These are phyloP conservation scores for Alternaria triticimaculans DNA, from an alignment of 2,329 filamentous ascomycete species.

Conservation along the genomic window DNA sequence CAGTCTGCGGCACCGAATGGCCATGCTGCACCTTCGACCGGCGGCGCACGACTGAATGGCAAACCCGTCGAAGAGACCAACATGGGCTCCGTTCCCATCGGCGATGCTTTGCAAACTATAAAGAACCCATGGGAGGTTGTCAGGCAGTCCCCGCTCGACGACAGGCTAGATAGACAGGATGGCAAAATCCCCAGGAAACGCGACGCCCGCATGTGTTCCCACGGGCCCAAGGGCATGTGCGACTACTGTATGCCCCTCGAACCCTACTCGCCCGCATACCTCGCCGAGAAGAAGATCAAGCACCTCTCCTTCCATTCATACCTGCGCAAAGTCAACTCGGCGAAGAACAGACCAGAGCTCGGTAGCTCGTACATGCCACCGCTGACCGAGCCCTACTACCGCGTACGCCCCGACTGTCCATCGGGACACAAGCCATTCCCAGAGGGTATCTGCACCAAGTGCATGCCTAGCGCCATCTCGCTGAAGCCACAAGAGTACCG, in stretches of 20 bases:
- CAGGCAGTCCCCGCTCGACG: slow-evolving; percentile 84
- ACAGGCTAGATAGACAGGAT: slow-evolving; percentile 82
- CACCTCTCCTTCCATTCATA: slow-evolving; percentile 96
- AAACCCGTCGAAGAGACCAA: slow-evolving; percentile 74
- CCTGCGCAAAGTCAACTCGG: slow-evolving; percentile 91
- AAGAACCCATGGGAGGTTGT: slow-evolving; percentile 95
- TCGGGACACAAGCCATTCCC: slow-evolving; percentile 94
- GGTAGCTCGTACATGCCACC: slow-evolving; percentile 96
- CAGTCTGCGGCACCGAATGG: slow-evolving; percentile 60
- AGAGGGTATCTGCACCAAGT: slow-evolving; percentile 97
- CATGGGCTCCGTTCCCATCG: slow-evolving; percentile 66
- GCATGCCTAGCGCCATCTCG: slow-evolving; percentile 95
- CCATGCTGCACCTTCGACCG: slow-evolving; percentile 41
- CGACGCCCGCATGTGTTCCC: slow-evolving; percentile 88
- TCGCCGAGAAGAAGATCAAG: slow-evolving; percentile 97
- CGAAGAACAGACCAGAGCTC: slow-evolving; percentile 94
- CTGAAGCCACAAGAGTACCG: slow-evolving; percentile 92
- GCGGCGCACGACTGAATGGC: slow-evolving; percentile 75
- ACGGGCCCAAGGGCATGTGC: slow-evolving; percentile 97
- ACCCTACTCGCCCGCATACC: slow-evolving; percentile 86
- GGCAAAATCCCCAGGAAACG: slow-evolving; percentile 83
- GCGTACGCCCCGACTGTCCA: slow-evolving; percentile 87
- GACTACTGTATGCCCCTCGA: slow-evolving; percentile 98
- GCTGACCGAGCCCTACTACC: slow-evolving; percentile 88
- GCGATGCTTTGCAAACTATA: slow-evolving; percentile 66